A percentile compares a stretch with the other conserved stretches of the same genome.
phyloP scores from a whole-genome alignment of 164 flowering plant genomes.

The Akebia trifoliata region DNA sequence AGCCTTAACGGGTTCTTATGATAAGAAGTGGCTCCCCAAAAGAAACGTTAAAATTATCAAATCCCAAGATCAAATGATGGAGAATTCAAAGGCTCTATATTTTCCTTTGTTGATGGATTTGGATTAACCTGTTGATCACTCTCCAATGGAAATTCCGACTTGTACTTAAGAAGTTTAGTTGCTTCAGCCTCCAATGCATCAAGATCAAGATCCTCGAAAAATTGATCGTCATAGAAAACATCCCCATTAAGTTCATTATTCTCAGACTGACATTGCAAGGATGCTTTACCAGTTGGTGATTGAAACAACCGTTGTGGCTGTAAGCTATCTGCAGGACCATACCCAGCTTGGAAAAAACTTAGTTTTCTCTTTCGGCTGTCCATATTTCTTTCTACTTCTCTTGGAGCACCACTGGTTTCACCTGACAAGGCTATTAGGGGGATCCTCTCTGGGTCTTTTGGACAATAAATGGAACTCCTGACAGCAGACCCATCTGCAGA shows the following conservation, averaged over 20 bases:
- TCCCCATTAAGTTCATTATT: slow-evolving; percentile 21
- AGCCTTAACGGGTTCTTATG: background rate
- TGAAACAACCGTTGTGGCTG: slow-evolving; percentile 29
- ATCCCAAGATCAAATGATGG: slow-evolving; percentile 95
- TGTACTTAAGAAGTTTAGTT: slow-evolving; percentile 39
- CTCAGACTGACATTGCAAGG: slow-evolving; percentile 17
- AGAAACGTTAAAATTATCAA: slow-evolving; percentile 20
- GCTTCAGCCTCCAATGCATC: slow-evolving; percentile 92
- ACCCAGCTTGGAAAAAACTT: slow-evolving; percentile 26
- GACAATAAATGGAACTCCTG: slow-evolving; percentile 20
- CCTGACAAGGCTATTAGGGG: slow-evolving; percentile 18
- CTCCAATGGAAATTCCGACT: slow-evolving; percentile 25
- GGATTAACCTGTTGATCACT: slow-evolving; percentile 17
- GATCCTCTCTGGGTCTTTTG: slow-evolving; percentile 10
- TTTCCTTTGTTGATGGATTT: slow-evolving; percentile 17
- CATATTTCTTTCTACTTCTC: slow-evolving; percentile 17
- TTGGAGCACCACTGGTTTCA: slow-evolving; percentile 16
- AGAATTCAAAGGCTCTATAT: slow-evolving; percentile 19
- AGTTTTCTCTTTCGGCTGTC: slow-evolving; percentile 58
- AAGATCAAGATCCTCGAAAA: slow-evolving; percentile 71
- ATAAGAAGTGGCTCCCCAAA: background rate
- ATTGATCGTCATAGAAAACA: slow-evolving; percentile 53
- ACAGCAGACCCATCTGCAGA: slow-evolving; percentile 23
- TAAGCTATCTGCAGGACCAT: slow-evolving; percentile 32
- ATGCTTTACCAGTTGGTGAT: slow-evolving; percentile 15